phyloP scores from a whole-genome alignment of 2,329 filamentous ascomycete species.

The Botrytis medusae region DNA sequence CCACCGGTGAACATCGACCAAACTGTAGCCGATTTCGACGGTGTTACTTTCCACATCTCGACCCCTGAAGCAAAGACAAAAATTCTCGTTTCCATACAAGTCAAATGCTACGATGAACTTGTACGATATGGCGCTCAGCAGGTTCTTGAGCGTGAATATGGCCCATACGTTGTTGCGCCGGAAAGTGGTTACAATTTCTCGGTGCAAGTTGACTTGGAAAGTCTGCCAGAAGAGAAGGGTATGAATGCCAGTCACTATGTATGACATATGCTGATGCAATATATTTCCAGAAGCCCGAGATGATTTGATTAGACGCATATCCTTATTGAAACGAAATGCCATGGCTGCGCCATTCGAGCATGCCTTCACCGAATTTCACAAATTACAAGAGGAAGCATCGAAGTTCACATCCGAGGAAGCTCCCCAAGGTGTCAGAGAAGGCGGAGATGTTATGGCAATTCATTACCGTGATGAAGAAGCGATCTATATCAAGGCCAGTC shows the following conservation, averaged over 20 bases:
- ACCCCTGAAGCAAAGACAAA: slow-evolving; percentile 92
- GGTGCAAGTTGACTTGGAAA: slow-evolving; percentile 83
- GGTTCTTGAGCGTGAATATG: slow-evolving; percentile 93
- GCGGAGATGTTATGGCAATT: slow-evolving; percentile 90
- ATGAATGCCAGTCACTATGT: slow-evolving; percentile 24
- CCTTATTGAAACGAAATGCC: slow-evolving; percentile 92
- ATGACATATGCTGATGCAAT: slow-evolving; percentile 20
- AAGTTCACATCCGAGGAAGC: slow-evolving; percentile 93
- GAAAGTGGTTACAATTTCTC: slow-evolving; percentile 97
- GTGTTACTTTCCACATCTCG: slow-evolving; percentile 97
- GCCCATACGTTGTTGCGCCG: slow-evolving; percentile 80
- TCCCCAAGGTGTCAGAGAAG: slow-evolving; percentile 84
- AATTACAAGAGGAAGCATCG: slow-evolving; percentile 81
- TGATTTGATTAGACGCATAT: slow-evolving; percentile 81
- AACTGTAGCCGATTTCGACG: slow-evolving; percentile 98
- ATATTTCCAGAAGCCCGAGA: slow-evolving; percentile 66
- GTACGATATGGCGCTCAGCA: slow-evolving; percentile 89
- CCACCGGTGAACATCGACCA: slow-evolving; percentile 90
- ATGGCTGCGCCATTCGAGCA: slow-evolving; percentile 99
- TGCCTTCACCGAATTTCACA: slow-evolving; percentile 90
- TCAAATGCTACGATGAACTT: slow-evolving; percentile 92
- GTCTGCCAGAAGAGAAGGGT: slow-evolving; percentile 78
- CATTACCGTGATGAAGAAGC: slow-evolving; percentile 99
- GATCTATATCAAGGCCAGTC: slow-evolving; percentile 96
- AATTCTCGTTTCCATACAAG: slow-evolving; percentile 90